Base-by-base conservation (phyloP, 352 stramenopile genomes). In the Globisporangium canariense region DNA sequence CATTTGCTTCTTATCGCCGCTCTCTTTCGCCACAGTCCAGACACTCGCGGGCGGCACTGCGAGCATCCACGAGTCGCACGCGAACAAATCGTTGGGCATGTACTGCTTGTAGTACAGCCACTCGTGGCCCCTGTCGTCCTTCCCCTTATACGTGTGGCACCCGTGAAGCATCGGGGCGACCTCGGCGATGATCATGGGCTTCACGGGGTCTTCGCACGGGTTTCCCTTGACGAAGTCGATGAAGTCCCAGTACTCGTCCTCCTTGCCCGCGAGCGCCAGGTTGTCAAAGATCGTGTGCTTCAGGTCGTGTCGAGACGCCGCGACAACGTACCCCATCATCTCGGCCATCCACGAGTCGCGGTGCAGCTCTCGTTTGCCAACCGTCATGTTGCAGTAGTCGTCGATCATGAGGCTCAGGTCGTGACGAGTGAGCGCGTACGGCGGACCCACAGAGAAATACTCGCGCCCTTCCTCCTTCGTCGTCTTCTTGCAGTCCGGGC, bases 201-300 rank as follows among this genome's bases (percentile, higher is more conserved):
- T 65, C 43, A 78, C 71, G 1, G 77, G 70, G 32, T 81, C 68
- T 46, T 78, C 68, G 52, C 83, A 93, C 16, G 83, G 83, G 53
- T 93, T 91, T 0, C 65, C 65, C 61, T 84, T 78, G 51, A 90
- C 69, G 4, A 88, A 64, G 16, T 71, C 71, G 8, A 91, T 55
- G 47, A 91, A 93, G 7, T 60, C 74, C 52, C 70, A 80, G 67
- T 88, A 93, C 58, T 88, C 79, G 45, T 86, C 75, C 8, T 60
- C 74, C 22, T 77, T 83, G 38, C 82, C 81, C 11, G 70, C 63
- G 8, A 89, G 54, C 28, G 75, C 83, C 49, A 94, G 56, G 64
- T 94, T 94, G 70, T 88, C 80, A n/a, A 94, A 88, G 18, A 59
- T 74, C 28, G 82, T 84, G 60, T 89, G 81, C 52, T 84, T 86